phyloP scores from a whole-genome alignment of 768 basidiomycete species.

The Candolleomyces efflorescens region DNA sequence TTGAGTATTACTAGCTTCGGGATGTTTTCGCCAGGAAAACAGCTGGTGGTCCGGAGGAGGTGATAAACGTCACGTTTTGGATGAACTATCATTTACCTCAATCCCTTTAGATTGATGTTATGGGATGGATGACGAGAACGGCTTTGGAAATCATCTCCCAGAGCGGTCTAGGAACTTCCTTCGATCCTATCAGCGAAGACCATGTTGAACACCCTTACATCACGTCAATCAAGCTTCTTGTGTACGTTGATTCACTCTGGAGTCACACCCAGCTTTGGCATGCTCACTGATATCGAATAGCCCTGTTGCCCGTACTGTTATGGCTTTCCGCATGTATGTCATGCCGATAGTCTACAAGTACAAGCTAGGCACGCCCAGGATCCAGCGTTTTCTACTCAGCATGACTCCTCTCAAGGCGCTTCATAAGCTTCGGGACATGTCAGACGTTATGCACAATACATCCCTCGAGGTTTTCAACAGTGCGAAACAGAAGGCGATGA shows the following conservation, averaged over 20 bases:
- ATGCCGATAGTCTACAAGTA: conserved; percentile 4
- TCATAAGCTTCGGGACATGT: conserved; percentile 24
- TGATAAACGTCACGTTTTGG: too few species aligned
- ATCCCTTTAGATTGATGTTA: background rate
- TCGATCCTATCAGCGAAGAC: conserved; percentile 31
- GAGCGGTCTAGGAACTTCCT: conserved; percentile 29
- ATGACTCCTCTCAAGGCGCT: conserved; percentile 27
- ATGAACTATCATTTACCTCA: background rate
- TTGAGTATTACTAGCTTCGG: conserved; percentile 20
- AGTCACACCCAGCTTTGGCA: background rate
- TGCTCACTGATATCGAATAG: background rate
- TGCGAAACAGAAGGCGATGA: conserved; percentile 29
- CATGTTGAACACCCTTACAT: conserved; percentile 23
- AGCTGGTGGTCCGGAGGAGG: background rate
- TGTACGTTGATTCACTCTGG: conserved; percentile 13
- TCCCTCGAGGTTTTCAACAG: conserved; percentile 31
- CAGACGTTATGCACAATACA: conserved; percentile 30
- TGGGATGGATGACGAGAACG: conserved; percentile 36
- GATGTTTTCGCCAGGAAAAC: conserved; percentile 20
- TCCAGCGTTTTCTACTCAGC: conserved; percentile 30
- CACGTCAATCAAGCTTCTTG: conserved; percentile 22
- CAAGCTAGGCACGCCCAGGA: conserved; percentile 19
- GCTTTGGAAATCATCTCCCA: conserved; percentile 20
- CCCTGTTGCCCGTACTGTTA: background rate
- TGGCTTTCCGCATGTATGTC: background rate